phyloP scores from a whole-genome alignment of 305 asterid species.

The Coffea humblotiana region DNA sequence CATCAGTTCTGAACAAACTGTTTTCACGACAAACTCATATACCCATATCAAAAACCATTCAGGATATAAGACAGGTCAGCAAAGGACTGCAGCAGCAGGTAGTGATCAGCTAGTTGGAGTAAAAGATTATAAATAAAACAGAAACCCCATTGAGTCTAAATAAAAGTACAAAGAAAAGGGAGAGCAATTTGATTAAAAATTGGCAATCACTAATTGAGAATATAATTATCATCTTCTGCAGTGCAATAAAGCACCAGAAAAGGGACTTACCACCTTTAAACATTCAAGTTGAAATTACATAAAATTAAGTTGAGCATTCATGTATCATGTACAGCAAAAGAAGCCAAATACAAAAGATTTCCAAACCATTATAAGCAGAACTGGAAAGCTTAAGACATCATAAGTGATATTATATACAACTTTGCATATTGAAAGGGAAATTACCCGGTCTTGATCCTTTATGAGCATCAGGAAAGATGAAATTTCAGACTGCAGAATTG shows the following conservation, averaged over 20 bases:
- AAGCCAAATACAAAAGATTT: background rate
- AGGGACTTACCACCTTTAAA: background rate
- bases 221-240: background rate
- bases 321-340: background rate
- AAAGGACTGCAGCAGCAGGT: background rate
- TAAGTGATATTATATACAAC: background rate
- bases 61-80: background rate
- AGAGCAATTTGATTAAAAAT: background rate
- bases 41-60: background rate
- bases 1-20: background rate
- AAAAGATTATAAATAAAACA: background rate
- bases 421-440: background rate
- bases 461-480: constrained; percentile 95
- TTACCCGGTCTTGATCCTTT: constrained; percentile 91
- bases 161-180: background rate
- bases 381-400: background rate
- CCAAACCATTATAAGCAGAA: background rate
- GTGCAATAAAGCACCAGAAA: background rate
- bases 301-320: background rate
- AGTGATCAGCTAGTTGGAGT: background rate
- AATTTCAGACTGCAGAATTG: constrained; percentile 76
- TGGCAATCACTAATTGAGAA: background rate
- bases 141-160: background rate
- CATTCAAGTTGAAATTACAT: background rate
- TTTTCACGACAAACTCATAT: too few relatives aligned